Conservation (phyloP, 2,329 filamentous ascomycete genomes). For the Nemania sp. region DNA sequence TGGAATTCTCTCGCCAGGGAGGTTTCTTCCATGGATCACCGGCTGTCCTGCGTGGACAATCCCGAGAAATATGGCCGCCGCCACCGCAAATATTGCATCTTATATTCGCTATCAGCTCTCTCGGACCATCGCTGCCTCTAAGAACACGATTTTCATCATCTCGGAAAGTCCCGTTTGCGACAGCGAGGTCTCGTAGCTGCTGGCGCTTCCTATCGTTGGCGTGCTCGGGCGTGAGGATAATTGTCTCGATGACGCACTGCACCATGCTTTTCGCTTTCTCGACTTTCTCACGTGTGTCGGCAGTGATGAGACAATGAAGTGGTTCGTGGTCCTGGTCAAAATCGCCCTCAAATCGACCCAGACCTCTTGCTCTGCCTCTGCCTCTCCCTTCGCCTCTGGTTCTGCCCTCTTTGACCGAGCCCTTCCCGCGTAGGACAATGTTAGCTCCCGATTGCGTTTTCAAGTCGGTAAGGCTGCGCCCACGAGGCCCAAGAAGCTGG, state of each 20-base stretch:
- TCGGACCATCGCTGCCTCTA: neutral
- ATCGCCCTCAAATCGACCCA: constrained; percentile 68
- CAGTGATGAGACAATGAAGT: neutral
- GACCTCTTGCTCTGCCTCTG: constrained; percentile 72
- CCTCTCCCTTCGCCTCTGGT: constrained; percentile 60
- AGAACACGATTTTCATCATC: constrained; percentile 61
- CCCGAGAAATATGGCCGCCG: constrained; percentile 6
- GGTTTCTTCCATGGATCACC: neutral
- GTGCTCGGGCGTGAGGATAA: constrained; percentile 53
- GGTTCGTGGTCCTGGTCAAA: neutral
- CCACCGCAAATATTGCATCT: constrained; percentile 4
- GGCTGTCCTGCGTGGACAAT: neutral
- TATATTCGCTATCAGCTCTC: neutral
- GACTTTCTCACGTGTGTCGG: neutral
- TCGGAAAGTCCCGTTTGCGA: constrained; percentile 78
- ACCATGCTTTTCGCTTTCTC: neutral
- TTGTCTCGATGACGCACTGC: neutral
- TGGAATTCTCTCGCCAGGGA: constrained; percentile 3
- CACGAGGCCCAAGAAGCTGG: constrained; percentile 81
- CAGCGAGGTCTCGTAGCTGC: constrained; percentile 76
- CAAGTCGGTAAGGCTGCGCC: constrained; percentile 81
- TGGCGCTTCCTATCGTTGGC: constrained; percentile 79
- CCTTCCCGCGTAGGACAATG: constrained; percentile 80
- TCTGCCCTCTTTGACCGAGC: constrained; percentile 73
- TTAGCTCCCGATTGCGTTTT: constrained; percentile 75